A percentile compares a stretch with the other conserved stretches of the same genome.
phyloP scores from a whole-genome alignment of 1,139 yeast species.

The Casaregolazyma suthepensis region DNA sequence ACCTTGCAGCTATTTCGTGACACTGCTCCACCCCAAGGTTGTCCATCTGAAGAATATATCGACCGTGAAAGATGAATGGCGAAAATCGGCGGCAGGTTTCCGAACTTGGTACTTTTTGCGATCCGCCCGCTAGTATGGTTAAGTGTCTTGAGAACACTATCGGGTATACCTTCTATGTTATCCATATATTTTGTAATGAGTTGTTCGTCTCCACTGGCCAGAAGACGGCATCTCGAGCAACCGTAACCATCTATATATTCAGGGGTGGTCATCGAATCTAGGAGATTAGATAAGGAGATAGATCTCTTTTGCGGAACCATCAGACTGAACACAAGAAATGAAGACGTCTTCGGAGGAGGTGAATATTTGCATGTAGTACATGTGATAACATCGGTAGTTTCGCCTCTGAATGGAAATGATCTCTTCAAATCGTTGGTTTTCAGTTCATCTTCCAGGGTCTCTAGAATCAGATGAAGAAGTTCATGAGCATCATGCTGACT shows the following conservation, averaged over 20 bases:
- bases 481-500: conserved; percentile 96
- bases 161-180: conserved; percentile 27
- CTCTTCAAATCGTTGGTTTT: conserved; percentile 23
- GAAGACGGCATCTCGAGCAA: conserved; percentile 65
- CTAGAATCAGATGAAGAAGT: conserved; percentile 69
- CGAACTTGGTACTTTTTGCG: conserved; percentile 54
- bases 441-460: conserved; percentile 69
- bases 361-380: conserved; percentile 63
- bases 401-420: conserved; percentile 75
- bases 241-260: conserved; percentile 79
- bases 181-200: conserved; percentile 9
- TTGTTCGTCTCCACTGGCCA: conserved; percentile 31
- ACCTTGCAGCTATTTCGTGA: conserved; percentile 75
- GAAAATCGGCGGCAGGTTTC: conserved; percentile 63
- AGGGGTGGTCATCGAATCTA: conserved; percentile 49
- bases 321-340: conserved; percentile 67
- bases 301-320: conserved; percentile 59
- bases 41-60: conserved; percentile 40
- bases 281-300: conserved; percentile 48
- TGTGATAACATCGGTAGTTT: conserved; percentile 56
- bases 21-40: conserved; percentile 48
- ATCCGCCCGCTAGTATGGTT: conserved; percentile 58
- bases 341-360: conserved; percentile 54
- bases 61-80: conserved; percentile 81
- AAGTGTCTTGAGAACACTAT: conserved; percentile 27